Conservation (phyloP, 2,329 filamentous ascomycete species). For the Chrysoporthe puriensis region DNA sequence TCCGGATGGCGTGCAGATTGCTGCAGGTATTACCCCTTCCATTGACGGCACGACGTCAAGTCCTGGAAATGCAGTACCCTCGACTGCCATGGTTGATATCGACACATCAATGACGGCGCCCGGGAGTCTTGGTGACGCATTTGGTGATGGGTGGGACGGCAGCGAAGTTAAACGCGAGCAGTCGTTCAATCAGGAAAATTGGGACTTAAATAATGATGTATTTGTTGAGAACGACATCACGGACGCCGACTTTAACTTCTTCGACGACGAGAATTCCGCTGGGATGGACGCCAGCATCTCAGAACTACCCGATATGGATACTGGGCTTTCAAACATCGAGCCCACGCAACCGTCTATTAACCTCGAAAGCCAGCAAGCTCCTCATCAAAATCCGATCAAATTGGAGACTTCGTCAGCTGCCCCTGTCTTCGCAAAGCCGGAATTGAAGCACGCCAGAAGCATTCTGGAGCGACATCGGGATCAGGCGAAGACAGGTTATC, state of each 20-base stretch:
- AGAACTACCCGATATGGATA: slow-evolving; percentile 37
- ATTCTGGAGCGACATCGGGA: slow-evolving; percentile 42
- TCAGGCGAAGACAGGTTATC: slow-evolving; percentile 36
- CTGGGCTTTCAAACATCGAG: slow-evolving; percentile 14
- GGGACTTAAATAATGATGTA: slow-evolving; percentile 69
- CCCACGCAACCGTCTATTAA: slow-evolving; percentile 30
- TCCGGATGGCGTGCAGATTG: slow-evolving; percentile 65
- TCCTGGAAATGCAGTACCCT: slow-evolving; percentile 50
- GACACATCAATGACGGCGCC: slow-evolving; percentile 41
- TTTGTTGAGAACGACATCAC: slow-evolving; percentile 77
- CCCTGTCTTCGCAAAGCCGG: slow-evolving; percentile 60
- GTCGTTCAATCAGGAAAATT: slow-evolving; percentile 57
- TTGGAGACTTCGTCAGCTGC: slow-evolving; percentile 25
- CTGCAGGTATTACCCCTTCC: slow-evolving; percentile 57
- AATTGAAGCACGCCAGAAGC: slow-evolving; percentile 62
- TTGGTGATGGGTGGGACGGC: slow-evolving; percentile 46
- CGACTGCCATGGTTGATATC: slow-evolving; percentile 40
- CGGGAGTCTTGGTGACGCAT: slow-evolving; percentile 36
- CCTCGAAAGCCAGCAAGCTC: slow-evolving; percentile 29
- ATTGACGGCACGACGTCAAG: slow-evolving; percentile 61
- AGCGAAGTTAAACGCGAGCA: slow-evolving; percentile 51
- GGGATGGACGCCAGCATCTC: slow-evolving; percentile 44
- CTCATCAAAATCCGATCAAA: slow-evolving; percentile 28
- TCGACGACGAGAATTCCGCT: slow-evolving; percentile 63
- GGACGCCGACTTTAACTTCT: slow-evolving; percentile 83